Percentiles rank a stretch among this genome's conserved stretches.
Conservation (phyloP, 2,329 filamentous ascomycete genomes). For the Thermochaetoides dissita region DNA sequence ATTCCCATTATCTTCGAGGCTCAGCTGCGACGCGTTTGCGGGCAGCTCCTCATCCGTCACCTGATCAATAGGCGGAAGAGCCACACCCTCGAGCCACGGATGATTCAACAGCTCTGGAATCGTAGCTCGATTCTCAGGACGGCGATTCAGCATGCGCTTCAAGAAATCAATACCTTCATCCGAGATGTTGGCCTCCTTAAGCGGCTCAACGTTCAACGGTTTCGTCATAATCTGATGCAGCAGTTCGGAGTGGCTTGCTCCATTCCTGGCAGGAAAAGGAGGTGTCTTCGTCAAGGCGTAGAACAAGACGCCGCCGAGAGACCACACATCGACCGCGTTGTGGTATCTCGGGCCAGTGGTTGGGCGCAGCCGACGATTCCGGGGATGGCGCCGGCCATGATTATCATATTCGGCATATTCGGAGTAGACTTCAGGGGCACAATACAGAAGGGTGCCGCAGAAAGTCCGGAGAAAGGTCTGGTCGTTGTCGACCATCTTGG, state of each 20-base stretch:
- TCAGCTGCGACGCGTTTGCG: slow-evolving; percentile 49
- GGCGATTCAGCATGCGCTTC: slow-evolving; percentile 62
- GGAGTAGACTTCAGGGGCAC: slow-evolving; percentile 90
- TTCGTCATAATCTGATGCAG: slow-evolving; percentile 76
- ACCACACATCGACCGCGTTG: slow-evolving; percentile 93
- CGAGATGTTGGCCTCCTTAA: slow-evolving; percentile 47
- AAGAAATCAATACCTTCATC: slow-evolving; percentile 60
- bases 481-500: slow-evolving; percentile 81
- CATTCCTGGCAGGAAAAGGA: slow-evolving; percentile 66
- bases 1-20: slow-evolving; percentile 35
- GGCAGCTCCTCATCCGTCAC: slow-evolving; percentile 46
- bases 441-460: slow-evolving; percentile 89
- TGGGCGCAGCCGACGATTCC: slow-evolving; percentile 47
- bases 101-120: slow-evolving; percentile 57
- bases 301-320: slow-evolving; percentile 81
- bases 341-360: slow-evolving; percentile 56
- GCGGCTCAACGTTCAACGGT: slow-evolving; percentile 49
- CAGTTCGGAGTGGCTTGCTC: slow-evolving; percentile 65
- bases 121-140: slow-evolving; percentile 63
- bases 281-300: slow-evolving; percentile 67
- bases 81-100: slow-evolving; percentile 48
- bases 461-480: slow-evolving; percentile 93
- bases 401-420: slow-evolving; percentile 57
- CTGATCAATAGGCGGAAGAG: slow-evolving; percentile 39
- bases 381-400: slow-evolving; percentile 46